phyloP scores from a whole-genome alignment of 345 rosid genomes.

The Eucalyptus grandis region DNA sequence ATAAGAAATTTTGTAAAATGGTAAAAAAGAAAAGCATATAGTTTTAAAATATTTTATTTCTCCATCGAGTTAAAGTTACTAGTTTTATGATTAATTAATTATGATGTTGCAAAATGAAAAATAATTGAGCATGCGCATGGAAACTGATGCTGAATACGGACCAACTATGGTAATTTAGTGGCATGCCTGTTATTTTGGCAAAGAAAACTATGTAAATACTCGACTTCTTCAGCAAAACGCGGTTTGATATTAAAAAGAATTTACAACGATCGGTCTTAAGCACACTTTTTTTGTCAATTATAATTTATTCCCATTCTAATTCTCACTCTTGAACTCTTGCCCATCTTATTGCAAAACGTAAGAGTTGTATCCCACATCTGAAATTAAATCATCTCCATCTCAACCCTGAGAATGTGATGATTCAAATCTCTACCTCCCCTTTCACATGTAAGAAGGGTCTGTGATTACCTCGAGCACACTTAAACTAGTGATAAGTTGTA shows the following conservation, averaged over 20 bases:
- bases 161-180: not conserved
- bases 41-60: not conserved
- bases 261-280: not conserved
- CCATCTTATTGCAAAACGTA: fast-evolving
- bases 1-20: not conserved
- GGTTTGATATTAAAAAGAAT: not conserved
- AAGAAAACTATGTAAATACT: not conserved
- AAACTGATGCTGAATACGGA: not conserved
- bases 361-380: fast-evolving
- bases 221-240: not conserved
- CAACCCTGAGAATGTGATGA: too few relatives aligned
- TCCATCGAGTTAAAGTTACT: not conserved
- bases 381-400: too few relatives aligned
- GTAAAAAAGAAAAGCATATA: too few relatives aligned
- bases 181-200: not conserved
- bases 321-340: fast-evolving
- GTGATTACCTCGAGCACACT: not conserved
- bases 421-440: fast-evolving
- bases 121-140: not conserved
- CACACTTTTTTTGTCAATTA: too few relatives aligned
- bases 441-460: too few relatives aligned
- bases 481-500: not conserved
- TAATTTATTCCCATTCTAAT: too few relatives aligned
- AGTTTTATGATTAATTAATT: not conserved
- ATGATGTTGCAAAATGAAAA: not conserved